Conservation (phyloP, 768 basidiomycete genomes). For the Tremella fuciformis region DNA sequence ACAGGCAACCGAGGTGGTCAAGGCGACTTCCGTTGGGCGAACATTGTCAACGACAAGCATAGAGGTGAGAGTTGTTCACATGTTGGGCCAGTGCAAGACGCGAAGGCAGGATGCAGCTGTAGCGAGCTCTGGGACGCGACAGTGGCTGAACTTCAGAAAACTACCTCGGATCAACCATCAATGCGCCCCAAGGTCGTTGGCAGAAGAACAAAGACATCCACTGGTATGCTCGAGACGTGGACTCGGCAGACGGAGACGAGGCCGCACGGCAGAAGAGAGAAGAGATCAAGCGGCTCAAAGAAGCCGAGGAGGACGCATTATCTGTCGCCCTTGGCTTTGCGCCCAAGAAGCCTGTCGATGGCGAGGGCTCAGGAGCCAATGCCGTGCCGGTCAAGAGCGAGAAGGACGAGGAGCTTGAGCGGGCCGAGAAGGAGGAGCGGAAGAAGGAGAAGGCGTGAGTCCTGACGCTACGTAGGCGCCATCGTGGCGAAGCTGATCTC, state of each 20-base stretch:
- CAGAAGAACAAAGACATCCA: constrained; percentile 96
- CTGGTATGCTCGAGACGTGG: constrained; percentile 78
- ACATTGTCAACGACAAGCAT: constrained; percentile 46
- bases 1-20: constrained; percentile 49
- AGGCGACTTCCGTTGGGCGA: constrained; percentile 49
- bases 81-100: too few species aligned
- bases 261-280: constrained; percentile 55
- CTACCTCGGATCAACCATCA: constrained; percentile 91
- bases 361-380: constrained; percentile 36
- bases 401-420: constrained; percentile 43
- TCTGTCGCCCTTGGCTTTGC: constrained; percentile 64
- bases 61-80: constrained; percentile 26
- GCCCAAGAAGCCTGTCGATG: constrained; percentile 27
- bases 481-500: neutral
- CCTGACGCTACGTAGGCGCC: neutral
- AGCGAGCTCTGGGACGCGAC: too few species aligned
- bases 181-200: constrained; percentile 93
- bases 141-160: constrained; percentile 58
- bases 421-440: constrained; percentile 46
- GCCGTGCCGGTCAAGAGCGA: constrained; percentile 27
- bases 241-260: constrained; percentile 50
- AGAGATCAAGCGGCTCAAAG: constrained; percentile 78
- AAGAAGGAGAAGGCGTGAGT: constrained; percentile 47
- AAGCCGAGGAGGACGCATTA: constrained; percentile 83
- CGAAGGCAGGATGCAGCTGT: too few species aligned